Conservation (phyloP, 768 basidiomycete genomes). For the Leccinum longicurvipes region DNA sequence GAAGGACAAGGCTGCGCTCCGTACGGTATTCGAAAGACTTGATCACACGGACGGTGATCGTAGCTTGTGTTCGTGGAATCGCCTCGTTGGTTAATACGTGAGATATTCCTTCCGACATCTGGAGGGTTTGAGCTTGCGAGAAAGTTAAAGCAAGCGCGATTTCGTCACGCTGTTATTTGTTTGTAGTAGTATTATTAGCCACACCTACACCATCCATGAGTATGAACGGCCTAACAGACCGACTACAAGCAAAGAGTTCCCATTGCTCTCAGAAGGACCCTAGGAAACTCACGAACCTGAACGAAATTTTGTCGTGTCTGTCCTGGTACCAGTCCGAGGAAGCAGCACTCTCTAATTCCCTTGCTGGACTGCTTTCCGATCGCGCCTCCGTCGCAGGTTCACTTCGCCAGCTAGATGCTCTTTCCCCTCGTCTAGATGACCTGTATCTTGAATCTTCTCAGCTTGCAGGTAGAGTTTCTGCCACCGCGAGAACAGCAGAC, state of each 20-base stretch:
- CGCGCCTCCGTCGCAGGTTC: constrained; percentile 63
- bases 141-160: too few species aligned
- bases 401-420: constrained; percentile 55
- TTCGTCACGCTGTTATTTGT: too few species aligned
- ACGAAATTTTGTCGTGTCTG: constrained; percentile 72
- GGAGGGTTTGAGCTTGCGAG: neutral
- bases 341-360: constrained; percentile 66
- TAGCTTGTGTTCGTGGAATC: constrained; percentile 69
- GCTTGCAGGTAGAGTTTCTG: constrained; percentile 56
- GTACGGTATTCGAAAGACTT: constrained; percentile 95
- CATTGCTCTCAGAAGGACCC: constrained; percentile 20
- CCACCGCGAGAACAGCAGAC: constrained; percentile 77
- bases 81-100: constrained; percentile 60
- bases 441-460: constrained; percentile 54
- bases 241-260: constrained; percentile 5
- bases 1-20: constrained; percentile 82
- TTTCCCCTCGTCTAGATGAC: constrained; percentile 62
- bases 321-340: constrained; percentile 77
- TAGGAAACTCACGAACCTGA: constrained; percentile 51
- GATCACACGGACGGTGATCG: constrained; percentile 87
- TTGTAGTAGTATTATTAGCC: too few species aligned
- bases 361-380: constrained; percentile 67
- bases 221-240: constrained; percentile 9
- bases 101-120: constrained; percentile 36
- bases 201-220: constrained; percentile 8